Evolutionary conservation across 345 rosid genomes (phyloP), one percentile per base, ranked within the genome.

Genomic region (Citrus cavaleriei): DNA sequence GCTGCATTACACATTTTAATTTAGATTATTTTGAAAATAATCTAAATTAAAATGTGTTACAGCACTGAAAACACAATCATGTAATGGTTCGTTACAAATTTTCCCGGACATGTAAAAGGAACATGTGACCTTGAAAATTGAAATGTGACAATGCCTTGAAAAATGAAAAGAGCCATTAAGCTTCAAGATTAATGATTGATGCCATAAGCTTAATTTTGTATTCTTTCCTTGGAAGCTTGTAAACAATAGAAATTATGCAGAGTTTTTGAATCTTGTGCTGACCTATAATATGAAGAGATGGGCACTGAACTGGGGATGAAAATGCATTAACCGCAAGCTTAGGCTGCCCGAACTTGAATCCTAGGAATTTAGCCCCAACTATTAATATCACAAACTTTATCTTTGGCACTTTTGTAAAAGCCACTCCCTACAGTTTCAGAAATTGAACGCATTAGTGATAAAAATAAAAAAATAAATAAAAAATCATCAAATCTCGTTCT

Each of bases 241-340:
- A 30, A 19, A 19, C 59, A 25, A 70, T 49, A 49, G 60, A 70
- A 49, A 70, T 28, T 70, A 49, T 1, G 54, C 13, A 27, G 14
- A 25, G 37, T 32, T 64, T 27, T 64, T 60, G 30, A 46, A 61
- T 25, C 7, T 25, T 59, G 32, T 21, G 49, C n/a, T 69, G 80
- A 91, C 93, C 93, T 70, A 91, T 86, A 72, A 91, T 72, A 70
- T 91, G 95, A 37, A 88, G 85, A 69, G 93, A 90, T 3, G 89
- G 90, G 78, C 90, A 90, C 16, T 68, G 40, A 73, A 88, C 79
- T 8, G 89, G 90, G 78, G 87, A 79, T 63, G 91, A 84, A 78
- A 84, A 87, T 34, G 93, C 91, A 75, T 71, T 81, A 69, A 84
- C 87, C 7, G 91, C 91, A 60, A 82, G 80, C 59, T 84, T 81